phyloP scores from a whole-genome alignment of 1,139 yeast species.

The Blastobotrys illinoisensis region DNA sequence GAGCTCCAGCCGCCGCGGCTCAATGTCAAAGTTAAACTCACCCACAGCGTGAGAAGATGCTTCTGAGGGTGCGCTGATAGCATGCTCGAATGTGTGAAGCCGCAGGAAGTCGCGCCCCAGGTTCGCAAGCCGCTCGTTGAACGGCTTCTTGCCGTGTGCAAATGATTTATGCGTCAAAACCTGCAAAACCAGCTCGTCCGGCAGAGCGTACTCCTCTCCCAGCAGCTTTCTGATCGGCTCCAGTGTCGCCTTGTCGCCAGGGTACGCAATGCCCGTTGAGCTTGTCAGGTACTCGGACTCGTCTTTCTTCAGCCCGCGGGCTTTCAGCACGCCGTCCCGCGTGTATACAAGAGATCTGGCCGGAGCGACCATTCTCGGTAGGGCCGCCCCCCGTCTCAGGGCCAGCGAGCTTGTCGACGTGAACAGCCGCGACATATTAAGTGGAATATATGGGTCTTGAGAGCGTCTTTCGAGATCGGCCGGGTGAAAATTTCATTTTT shows the following conservation, averaged over 20 bases:
- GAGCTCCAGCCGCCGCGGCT: conserved; percentile 27
- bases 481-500: background rate
- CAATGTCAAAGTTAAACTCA: conserved; percentile 53
- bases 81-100: conserved; percentile 51
- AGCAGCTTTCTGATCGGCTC: conserved; percentile 46
- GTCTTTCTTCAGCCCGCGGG: conserved; percentile 70
- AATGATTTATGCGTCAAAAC: conserved; percentile 88
- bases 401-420: background rate
- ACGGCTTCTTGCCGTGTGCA: conserved; percentile 85
- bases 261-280: conserved; percentile 57
- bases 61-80: conserved; percentile 27
- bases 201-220: conserved; percentile 43
- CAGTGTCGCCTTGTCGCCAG: conserved; percentile 45
- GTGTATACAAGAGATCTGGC: conserved; percentile 35
- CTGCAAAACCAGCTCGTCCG: conserved; percentile 54
- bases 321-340: conserved; percentile 53
- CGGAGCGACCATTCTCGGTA: background rate
- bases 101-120: conserved; percentile 74
- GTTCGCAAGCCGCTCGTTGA: conserved; percentile 74
- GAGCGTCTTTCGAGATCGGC: background rate
- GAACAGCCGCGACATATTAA: background rate
- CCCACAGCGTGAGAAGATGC: conserved; percentile 41
- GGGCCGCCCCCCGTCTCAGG: background rate
- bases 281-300: conserved; percentile 58
- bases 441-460: background rate